Evolutionary conservation across 306 rosid species (phyloP).

Genomic region (Cucumis cinereus): DNA sequence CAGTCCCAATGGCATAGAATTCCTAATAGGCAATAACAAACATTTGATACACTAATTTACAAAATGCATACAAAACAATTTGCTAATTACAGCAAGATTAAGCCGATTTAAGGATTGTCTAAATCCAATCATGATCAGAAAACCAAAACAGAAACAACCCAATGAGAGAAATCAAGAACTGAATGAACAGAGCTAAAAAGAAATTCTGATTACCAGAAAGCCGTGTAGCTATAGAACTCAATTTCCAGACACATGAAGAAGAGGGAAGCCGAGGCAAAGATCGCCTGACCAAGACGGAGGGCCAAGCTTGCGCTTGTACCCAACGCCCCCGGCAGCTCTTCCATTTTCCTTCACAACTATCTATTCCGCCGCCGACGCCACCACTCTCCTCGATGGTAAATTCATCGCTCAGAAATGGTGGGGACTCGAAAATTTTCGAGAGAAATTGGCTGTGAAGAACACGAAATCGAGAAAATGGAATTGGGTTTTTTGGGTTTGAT

Average conservation of each 20-base stretch:
- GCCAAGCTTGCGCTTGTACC: conserved; percentile 94
- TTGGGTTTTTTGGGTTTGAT: neutral
- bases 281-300: conserved; percentile 80
- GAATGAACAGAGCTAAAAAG: neutral
- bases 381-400: neutral
- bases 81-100: neutral
- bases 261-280: conserved; percentile 78
- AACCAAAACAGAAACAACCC: neutral
- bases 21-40: neutral
- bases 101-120: neutral
- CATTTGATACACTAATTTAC: neutral
- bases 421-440: neutral
- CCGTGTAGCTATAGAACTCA: conserved; percentile 64
- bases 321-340: conserved; percentile 77
- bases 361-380: neutral
- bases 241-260: conserved; percentile 71
- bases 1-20: neutral
- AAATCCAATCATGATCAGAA: neutral
- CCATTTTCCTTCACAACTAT: conserved; percentile 36
- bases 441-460: neutral
- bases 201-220: conserved; percentile 54
- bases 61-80: neutral
- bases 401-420: neutral
- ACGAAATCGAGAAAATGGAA: neutral
- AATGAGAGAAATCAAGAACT: neutral